Base-by-base conservation (phyloP, 2,329 filamentous ascomycete genomes). In the Grosmannia clavigera region DNA sequence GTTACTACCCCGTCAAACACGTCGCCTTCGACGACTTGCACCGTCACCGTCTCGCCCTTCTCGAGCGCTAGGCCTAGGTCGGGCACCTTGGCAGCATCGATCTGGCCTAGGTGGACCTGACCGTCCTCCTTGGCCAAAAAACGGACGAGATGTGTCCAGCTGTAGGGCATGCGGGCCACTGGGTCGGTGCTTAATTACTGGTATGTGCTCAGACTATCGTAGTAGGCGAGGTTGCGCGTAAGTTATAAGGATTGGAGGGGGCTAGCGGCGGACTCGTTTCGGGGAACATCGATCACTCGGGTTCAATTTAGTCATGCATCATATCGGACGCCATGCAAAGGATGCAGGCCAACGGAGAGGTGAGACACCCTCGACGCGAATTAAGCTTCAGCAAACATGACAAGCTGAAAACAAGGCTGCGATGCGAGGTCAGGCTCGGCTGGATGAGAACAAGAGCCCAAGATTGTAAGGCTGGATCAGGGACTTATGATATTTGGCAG, bases 111-210 rank as follows among this genome's bases (percentile, higher is more conserved):
- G 63, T 75, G 73, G 11, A 69, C 65, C 62, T 70, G 69, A 63
- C 72, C 71, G 46, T 75, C 73, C 66, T 75, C 73, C 57, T 68
- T 66, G 38, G 73, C 73, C 35, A 75, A 66, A 65, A 76, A 76
- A 55, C 73, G 72, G 58, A 73, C 70, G 55, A 75, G 70, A 52
- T 72, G 72, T 40, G 71, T 74, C 71, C 73, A 74, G 61, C 25
- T 61, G 29, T 62, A 55, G 4, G 60, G 25, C 60, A 63, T 62
- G 53, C 43, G 6, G n/a, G 25, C 11, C 16, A 1, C 5, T 5
- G 27, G 29, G 25, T n/a, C 7, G 31, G 7, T 5, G 14, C 14
- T 33, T 16, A 9, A 22, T 5, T 25, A 43, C 22, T 12, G 11
- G 7, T 43, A 7, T n/a, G 43, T 46, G 19, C 7, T 46, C 10